A percentile compares a stretch with the other conserved stretches of the same genome.
Conservation (phyloP, 1,139 yeast genomes). For the Candida pseudocylindracea region DNA sequence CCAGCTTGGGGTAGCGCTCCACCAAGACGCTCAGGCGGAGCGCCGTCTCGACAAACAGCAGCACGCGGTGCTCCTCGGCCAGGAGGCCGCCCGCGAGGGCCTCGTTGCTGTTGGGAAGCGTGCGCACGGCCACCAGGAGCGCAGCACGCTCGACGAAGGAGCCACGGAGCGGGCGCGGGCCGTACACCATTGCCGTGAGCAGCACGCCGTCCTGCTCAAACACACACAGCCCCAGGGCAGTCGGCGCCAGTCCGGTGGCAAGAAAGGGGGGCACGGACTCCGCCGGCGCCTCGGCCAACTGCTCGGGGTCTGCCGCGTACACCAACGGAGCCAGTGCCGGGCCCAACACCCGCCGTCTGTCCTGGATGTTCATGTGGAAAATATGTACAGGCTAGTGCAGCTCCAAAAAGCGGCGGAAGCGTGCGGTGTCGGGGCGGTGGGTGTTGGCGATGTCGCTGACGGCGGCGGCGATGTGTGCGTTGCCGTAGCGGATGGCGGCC, state of each 20-base stretch:
- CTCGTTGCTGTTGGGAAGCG: conserved; percentile 5
- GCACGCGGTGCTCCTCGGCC: conserved; percentile 25
- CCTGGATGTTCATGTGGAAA: too few species aligned
- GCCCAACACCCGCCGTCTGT: conserved; percentile 2
- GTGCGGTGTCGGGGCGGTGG: too few species aligned
- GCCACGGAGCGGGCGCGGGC: conserved; percentile 75
- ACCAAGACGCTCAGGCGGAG: conserved; percentile 39
- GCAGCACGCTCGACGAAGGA: conserved; percentile 50
- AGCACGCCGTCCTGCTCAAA: too few species aligned
- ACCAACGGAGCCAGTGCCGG: conserved; percentile 6
- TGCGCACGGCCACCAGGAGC: conserved; percentile 16
- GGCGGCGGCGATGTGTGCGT: too few species aligned
- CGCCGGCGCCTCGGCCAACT: conserved; percentile 4
- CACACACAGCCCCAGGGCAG: too few species aligned
- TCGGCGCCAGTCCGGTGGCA: conserved; percentile 4
- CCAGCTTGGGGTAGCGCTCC: conserved; percentile 70
- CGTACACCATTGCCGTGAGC: conserved; percentile 7
- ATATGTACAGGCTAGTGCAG: too few species aligned
- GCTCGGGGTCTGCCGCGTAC: conserved; percentile 9
- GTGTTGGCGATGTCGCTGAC: too few species aligned
- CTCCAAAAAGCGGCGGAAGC: too few species aligned
- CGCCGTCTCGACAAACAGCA: conserved; percentile 34
- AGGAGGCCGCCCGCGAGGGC: conserved; percentile 13
- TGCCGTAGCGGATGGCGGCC: too few species aligned
- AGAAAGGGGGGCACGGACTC: conserved; percentile 6